Base-by-base conservation (phyloP, 495 filamentous ascomycete genomes). In the Chaetomium fimeti region DNA sequence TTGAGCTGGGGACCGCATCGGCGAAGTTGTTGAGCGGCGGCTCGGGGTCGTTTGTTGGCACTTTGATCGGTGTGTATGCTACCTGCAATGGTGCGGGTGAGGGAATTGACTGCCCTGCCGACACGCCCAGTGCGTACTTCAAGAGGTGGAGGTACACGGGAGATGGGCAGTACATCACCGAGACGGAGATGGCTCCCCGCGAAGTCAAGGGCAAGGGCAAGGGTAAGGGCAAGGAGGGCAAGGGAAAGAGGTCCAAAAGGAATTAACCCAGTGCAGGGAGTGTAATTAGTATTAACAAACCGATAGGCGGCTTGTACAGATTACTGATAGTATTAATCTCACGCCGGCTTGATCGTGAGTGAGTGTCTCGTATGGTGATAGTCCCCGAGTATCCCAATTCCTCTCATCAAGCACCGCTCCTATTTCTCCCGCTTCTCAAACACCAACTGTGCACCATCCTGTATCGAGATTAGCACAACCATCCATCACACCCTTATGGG, bases 1-100 rank as follows among this genome's bases (percentile, higher is more conserved):
- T 66, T 15, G 57, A 42, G 22, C 1, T 69, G 28, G 67, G 67
- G 2, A 56, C 38, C 2, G 63, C 59, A 8, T 63, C 60, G 48
- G 63, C 60, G n/a, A 60, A 61, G 42, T 25, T 66, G 32, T 3
- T 69, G 40, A 69, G 63, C 29, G 63, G 64, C 3, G 64, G 56
- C 16, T 43, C 45, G 9, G 67, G 67, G 0, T 64, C 63, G 16
- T 69, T 66, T 29, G 61, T 64, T 5, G 67, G 67, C 0, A 66
- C 60, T 0, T 43, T 69, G 59, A 9, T 69, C 2, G 67, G 67
- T 0, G 60, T 64, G 20, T 69, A 66, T 43, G 63, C 64, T 7
- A 69, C 67, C 3, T 66, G 67, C 57, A 69, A 66, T 22, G 67
- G 67, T 8, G 54, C 60, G n/a, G 64, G 63, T 2, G 36, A 51